Evolutionary conservation across 2,329 filamentous ascomycete species (phyloP), one percentile per base, ranked within the genome.

Genomic region (Xylaria arbuscula): DNA sequence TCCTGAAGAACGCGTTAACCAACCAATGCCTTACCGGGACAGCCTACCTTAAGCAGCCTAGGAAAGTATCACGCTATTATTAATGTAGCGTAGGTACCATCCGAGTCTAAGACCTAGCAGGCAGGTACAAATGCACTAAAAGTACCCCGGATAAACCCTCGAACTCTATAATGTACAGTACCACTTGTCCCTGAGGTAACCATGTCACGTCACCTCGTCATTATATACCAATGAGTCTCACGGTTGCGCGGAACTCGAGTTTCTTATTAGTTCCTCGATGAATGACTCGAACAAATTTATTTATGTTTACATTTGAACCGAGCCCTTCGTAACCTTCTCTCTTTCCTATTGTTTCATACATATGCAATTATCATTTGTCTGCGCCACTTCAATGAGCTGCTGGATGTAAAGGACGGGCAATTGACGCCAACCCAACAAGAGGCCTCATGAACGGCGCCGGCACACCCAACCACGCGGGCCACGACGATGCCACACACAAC

Each of bases 371-470:
- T 48, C 47, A 28, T 22, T 47, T 17, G 22, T 53, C 50, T n/a
- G 32, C 36, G 34, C 36, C 34, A 68, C 28, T 40, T 56, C 68
- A 70, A 75, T 76, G 73, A 73, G 40, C 53, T 60, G 17, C n/a
- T 48, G 32, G 62, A 62, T 64, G 40, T 70, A 45, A 56, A 55
- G 38, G 54, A 13, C 17, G 36, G 65, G 58, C 59, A 66, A 67
- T 66, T 59, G 65, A 66, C 65, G 68, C 64, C 68, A 8, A 7
- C 15, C 10, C 19, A 61, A 59, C 67, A 28, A 53, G 50, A 54
- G 69, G 62, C 74, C 71, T 70, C 75, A 78, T 77, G 76, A 75
- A 74, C 61, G 72, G 69, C 69, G 64, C 74, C 70, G 68, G 67
- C 53, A 70, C 73, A 48, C 71, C 72, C 64, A 74, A 70, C 68